A percentile compares a stretch with the other conserved stretches of the same genome.
These are phyloP conservation scores for Blepharisma stoltei DNA, from an alignment of 73 alveolate genomes.

Conservation along the genomic window DNA sequence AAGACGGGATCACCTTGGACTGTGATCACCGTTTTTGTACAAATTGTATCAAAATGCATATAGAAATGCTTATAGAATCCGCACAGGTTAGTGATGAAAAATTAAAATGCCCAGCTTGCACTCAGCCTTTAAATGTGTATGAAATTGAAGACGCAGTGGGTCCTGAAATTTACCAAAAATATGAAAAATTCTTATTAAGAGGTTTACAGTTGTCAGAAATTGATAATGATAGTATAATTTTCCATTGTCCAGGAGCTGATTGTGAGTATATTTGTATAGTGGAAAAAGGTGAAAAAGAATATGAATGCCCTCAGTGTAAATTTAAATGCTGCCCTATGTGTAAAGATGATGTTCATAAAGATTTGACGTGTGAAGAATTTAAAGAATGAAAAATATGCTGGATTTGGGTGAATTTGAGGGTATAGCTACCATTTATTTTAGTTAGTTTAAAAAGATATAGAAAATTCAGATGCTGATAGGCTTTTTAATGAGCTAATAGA, in stretches of 20 bases:
- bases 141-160: constrained; percentile 16
- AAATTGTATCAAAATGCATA: constrained; percentile 4
- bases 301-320: constrained; percentile 23
- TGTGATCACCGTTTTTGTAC: constrained; percentile 29
- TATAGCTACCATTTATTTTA: no score
- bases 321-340: constrained; percentile 7
- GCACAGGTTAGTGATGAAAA: constrained; percentile 25
- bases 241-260: constrained; percentile 16
- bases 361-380: constrained; percentile 15
- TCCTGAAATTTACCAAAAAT: constrained; percentile 23
- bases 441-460: neutral
- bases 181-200: constrained; percentile 22
- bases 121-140: neutral
- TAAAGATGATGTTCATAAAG: constrained; percentile 16
- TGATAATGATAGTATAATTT: neutral
- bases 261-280: constrained; percentile 21
- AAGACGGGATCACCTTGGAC: constrained; percentile 10
- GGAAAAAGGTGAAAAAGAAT: neutral
- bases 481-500: neutral
- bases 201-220: constrained; percentile 6
- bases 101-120: constrained; percentile 14
- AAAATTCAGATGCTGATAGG: neutral
- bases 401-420: neutral
- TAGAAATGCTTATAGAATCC: constrained; percentile 1
- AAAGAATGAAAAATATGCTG: neutral